These are phyloP conservation scores for Hippophae rhamnoides DNA, from an alignment of 306 rosid genomes.

Conservation along the genomic window DNA sequence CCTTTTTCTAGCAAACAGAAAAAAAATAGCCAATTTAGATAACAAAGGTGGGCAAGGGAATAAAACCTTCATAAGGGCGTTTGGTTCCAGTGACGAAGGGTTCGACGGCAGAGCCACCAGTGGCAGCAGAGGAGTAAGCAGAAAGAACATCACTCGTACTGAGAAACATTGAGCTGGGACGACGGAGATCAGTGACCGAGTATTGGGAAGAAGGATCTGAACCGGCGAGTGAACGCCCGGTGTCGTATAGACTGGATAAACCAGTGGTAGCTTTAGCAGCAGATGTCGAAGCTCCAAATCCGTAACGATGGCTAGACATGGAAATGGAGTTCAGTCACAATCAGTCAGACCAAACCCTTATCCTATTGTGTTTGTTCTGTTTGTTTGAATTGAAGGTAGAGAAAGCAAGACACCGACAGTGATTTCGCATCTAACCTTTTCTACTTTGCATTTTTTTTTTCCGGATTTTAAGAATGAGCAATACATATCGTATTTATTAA, in stretches of 20 bases:
- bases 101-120: slow-evolving; percentile 29
- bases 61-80: slow-evolving; percentile 68
- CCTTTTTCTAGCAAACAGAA: neutral
- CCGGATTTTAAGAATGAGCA: too few species aligned
- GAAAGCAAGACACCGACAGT: too few species aligned
- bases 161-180: slow-evolving; percentile 11
- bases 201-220: slow-evolving; percentile 13
- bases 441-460: too few species aligned
- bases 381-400: too few species aligned
- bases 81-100: slow-evolving; percentile 32
- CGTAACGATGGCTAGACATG: too few species aligned
- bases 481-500: too few species aligned
- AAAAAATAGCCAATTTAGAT: neutral
- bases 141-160: slow-evolving; percentile 20
- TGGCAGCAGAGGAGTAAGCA: slow-evolving; percentile 28
- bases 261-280: neutral
- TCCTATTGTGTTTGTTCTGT: too few species aligned
- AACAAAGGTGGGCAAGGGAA: neutral
- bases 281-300: too few species aligned
- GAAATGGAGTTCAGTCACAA: too few species aligned
- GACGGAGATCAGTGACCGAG: slow-evolving; percentile 5
- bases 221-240: slow-evolving; percentile 15
- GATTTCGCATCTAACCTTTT: too few species aligned
- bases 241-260: slow-evolving; percentile 20
- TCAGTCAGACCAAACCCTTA: too few species aligned